Evolutionary conservation across 306 rosid species (phyloP).

Genomic region (Lathyrus tuberosus): DNA sequence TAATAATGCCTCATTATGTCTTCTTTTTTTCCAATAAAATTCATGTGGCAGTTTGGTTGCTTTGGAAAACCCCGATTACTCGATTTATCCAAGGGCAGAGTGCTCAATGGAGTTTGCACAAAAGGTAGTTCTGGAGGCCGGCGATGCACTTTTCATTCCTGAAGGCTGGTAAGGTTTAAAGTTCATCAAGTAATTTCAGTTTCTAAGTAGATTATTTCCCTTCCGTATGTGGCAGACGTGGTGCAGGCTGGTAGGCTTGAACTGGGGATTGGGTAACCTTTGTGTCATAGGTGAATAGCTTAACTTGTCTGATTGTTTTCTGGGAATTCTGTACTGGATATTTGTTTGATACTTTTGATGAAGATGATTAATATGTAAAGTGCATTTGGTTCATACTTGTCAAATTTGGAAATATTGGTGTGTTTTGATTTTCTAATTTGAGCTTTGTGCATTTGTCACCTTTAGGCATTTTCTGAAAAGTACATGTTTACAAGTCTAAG

Average conservation of each 20-base stretch:
- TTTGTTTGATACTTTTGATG: constrained; percentile 17
- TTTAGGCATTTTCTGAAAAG: constrained; percentile 10
- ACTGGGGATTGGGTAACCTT: not conserved
- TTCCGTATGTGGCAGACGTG: constrained; percentile 24
- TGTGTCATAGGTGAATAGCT: constrained; percentile 21
- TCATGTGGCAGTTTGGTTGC: constrained; percentile 68
- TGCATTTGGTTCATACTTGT: constrained; percentile 27
- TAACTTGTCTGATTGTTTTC: constrained; percentile 10
- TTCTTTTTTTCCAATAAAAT: constrained; percentile 16
- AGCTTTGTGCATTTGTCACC: constrained; percentile 21
- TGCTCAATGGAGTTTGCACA: constrained; percentile 61
- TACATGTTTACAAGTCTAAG: constrained; percentile 18
- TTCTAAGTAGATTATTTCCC: constrained; percentile 32
- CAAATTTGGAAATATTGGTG: constrained; percentile 8
- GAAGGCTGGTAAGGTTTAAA: constrained; percentile 86
- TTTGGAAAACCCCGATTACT: constrained; percentile 74
- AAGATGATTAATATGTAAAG: constrained; percentile 28
- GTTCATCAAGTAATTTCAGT: constrained; percentile 27
- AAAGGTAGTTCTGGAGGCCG: constrained; percentile 76
- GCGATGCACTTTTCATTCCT: constrained; percentile 94
- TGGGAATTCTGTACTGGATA: constrained; percentile 5
- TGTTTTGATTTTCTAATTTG: constrained; percentile 17
- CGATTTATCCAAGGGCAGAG: constrained; percentile 78
- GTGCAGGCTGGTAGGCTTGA: constrained; percentile 26
- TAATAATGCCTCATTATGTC: constrained; percentile 31